Evolutionary conservation across 2,329 filamentous ascomycete species (phyloP).

Genomic region (Tolypocladium album): DNA sequence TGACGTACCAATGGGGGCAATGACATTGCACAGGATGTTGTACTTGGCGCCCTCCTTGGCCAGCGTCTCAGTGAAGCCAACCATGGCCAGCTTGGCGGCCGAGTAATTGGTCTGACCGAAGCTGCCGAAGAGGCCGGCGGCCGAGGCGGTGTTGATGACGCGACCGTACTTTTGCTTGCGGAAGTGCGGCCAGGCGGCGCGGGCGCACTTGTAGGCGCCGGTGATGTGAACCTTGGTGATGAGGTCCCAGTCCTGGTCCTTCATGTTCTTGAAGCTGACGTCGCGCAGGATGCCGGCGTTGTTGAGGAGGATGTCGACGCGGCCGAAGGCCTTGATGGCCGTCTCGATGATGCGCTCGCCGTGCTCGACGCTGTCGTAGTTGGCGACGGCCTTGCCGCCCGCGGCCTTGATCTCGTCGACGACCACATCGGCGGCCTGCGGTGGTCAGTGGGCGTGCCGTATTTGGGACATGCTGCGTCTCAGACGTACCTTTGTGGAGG

Average conservation of each 20-base stretch:
- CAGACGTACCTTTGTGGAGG: conserved; percentile 63
- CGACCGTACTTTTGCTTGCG: conserved; percentile 97
- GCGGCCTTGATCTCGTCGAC: conserved; percentile 75
- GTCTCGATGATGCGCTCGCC: conserved; percentile 92
- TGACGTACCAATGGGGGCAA: conserved; percentile 64
- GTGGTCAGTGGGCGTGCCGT: background rate
- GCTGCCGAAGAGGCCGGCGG: conserved; percentile 87
- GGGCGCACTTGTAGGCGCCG: conserved; percentile 90
- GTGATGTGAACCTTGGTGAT: conserved; percentile 87
- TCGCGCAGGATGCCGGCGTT: conserved; percentile 94
- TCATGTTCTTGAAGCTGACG: conserved; percentile 98
- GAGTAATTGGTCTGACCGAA: conserved; percentile 97
- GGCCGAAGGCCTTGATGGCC: conserved; percentile 69
- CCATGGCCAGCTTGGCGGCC: conserved; percentile 87
- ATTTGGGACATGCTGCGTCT: background rate
- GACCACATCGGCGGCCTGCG: conserved; percentile 68
- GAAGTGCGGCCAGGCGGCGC: conserved; percentile 94
- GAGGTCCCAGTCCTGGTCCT: conserved; percentile 92
- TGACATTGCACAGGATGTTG: conserved; percentile 91
- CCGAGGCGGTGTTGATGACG: conserved; percentile 94
- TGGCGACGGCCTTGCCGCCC: conserved; percentile 92
- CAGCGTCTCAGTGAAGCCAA: conserved; percentile 95
- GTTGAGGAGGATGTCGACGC: conserved; percentile 92
- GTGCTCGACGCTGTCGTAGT: conserved; percentile 91
- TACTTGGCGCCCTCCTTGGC: conserved; percentile 97